A percentile compares a stretch with the other conserved stretches of the same genome.
Conservation (phyloP, 371 early-diverging fungal genomes). For the Mucor piriformis region DNA sequence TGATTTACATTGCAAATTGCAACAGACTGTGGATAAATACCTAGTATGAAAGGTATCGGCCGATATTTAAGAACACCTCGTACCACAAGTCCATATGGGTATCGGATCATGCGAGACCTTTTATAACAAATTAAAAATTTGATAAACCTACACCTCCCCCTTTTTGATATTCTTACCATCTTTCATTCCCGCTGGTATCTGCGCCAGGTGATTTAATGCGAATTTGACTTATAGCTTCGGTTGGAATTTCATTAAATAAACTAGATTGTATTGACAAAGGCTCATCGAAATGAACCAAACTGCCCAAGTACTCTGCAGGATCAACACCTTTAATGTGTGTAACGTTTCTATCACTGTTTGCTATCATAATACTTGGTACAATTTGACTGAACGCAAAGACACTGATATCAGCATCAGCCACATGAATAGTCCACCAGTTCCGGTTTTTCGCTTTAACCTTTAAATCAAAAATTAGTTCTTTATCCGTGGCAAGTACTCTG, state of each 20-base stretch:
- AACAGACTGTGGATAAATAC: slow-evolving; percentile 33
- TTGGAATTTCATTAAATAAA: slow-evolving; percentile 24
- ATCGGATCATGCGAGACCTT: slow-evolving; percentile 59
- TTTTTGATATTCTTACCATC: slow-evolving; percentile 30
- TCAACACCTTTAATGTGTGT: slow-evolving; percentile 29
- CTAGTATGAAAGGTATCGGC: slow-evolving; percentile 32
- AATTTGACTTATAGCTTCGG: slow-evolving; percentile 57
- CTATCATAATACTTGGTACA: slow-evolving; percentile 25
- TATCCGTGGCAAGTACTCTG: slow-evolving; percentile 66
- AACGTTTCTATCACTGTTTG: neutral
- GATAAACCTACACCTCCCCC: too few species aligned
- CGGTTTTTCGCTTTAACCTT: slow-evolving; percentile 58
- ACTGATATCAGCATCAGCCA: slow-evolving; percentile 61
- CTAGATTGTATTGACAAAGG: slow-evolving; percentile 51
- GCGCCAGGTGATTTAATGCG: slow-evolving; percentile 68
- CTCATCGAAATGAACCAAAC: slow-evolving; percentile 60
- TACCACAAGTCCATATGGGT: slow-evolving; percentile 66
- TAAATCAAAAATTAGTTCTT: slow-evolving; percentile 70
- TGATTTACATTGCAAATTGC: slow-evolving; percentile 47
- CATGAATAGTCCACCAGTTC: slow-evolving; percentile 61
- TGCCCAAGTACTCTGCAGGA: slow-evolving; percentile 65
- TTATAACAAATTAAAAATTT: too few species aligned
- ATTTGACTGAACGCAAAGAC: slow-evolving; percentile 66
- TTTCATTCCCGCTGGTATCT: slow-evolving; percentile 53
- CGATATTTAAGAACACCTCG: slow-evolving; percentile 67